Evolutionary conservation across 495 filamentous ascomycete genomes (phyloP).

Genomic region (Bacidia rubella): DNA sequence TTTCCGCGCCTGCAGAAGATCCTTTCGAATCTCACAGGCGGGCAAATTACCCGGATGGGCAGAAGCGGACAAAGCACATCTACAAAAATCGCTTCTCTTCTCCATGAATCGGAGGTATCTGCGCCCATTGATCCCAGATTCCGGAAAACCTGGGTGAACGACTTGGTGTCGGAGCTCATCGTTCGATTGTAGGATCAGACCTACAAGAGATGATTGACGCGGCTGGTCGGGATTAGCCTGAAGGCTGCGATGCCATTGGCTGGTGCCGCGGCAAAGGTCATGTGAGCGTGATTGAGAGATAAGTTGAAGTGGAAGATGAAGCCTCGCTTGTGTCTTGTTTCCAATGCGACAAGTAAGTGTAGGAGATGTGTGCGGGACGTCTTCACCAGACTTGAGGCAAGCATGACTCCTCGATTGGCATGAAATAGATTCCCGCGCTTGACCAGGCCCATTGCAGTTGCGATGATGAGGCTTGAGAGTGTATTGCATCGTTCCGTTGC

Average conservation of each 20-base stretch:
- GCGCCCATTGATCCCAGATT: slow-evolving; percentile 18
- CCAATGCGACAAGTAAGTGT: slow-evolving; percentile 22
- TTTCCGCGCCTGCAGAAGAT: slow-evolving; percentile 46
- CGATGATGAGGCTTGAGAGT: not conserved
- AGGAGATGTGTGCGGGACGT: slow-evolving; percentile 32
- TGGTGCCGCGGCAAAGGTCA: slow-evolving; percentile 40
- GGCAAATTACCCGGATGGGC: slow-evolving; percentile 27
- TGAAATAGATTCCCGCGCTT: slow-evolving; percentile 14
- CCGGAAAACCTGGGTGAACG: slow-evolving; percentile 20
- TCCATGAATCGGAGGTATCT: slow-evolving; percentile 25
- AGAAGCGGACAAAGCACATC: slow-evolving; percentile 71
- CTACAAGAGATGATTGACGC: slow-evolving; percentile 59
- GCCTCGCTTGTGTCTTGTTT: slow-evolving; percentile 13
- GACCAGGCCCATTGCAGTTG: slow-evolving; percentile 9
- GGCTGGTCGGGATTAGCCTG: slow-evolving; percentile 44
- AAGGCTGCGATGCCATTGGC: slow-evolving; percentile 35
- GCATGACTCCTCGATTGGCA: slow-evolving; percentile 6
- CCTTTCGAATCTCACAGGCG: slow-evolving; percentile 29
- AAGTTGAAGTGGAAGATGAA: slow-evolving; percentile 31
- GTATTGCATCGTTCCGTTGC: not conserved
- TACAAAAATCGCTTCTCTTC: slow-evolving; percentile 59
- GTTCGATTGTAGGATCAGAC: slow-evolving; percentile 39
- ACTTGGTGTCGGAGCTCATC: slow-evolving; percentile 50
- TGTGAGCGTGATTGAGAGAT: slow-evolving; percentile 30
- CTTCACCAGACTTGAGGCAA: slow-evolving; percentile 19